Evolutionary conservation across 148 eudicot species (phyloP), one percentile per base, ranked within the genome.

Genomic region (Amaranthus hypochondriacus): DNA sequence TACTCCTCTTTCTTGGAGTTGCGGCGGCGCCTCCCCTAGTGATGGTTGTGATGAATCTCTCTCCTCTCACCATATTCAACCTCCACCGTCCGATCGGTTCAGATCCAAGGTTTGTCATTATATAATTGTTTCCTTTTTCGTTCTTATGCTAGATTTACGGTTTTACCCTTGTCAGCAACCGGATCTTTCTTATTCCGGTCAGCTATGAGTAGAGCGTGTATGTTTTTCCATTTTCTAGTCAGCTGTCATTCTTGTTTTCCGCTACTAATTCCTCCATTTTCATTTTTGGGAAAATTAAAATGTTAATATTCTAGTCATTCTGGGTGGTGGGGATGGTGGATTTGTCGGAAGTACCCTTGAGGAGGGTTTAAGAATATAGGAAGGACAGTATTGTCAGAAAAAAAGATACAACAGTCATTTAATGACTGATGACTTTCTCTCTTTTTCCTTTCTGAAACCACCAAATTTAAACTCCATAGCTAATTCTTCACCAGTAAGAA

Each of bases 1-100:
- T 1, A 81, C 84, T 0, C 87, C 87, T 14, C 80, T 84, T 7
- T 81, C 87, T 0, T 81, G 84, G 84, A 72, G 72, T 48, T 11
- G 70, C 9, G 77, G 78, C 67, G 80, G 71, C 64, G 81, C 75
- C 1, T 82, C 84, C 0, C 81, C 81, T 5, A 80, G 83, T 62
- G 86, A 81, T 7, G 74, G 80, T 3, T 78, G 50, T 12, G 87
- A 79, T 5, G 84, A 81, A 12, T 81, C 84, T 43, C 73, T 81
- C 42, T 70, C 75, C 50, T 57, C 58, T 0, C 39, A 28, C 39
- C 75, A 57, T 28, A 28, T 28, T 21, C 47, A 21, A 3, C 53
- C 57, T 42, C 68, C n/a, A 6, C 68, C 74, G 39, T 73, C 71
- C 76, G 79, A 77, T 80, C 83, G 71, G 0, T n/a, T 61, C 75